phyloP scores from a whole-genome alignment of 2,329 filamentous ascomycete genomes.

The Penicillium hesseltinei region DNA sequence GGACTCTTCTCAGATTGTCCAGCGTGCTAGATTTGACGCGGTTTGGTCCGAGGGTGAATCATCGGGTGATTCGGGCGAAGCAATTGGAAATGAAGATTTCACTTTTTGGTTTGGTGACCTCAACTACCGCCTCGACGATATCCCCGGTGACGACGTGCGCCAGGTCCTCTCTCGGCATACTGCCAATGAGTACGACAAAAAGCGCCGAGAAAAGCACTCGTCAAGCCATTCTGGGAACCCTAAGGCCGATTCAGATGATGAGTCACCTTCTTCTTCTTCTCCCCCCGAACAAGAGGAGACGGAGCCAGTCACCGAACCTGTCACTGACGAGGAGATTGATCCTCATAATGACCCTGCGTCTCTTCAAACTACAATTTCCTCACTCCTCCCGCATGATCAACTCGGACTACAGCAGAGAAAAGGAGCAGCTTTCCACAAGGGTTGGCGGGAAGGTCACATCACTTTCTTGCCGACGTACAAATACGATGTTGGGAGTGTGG shows the following conservation, averaged over 20 bases:
- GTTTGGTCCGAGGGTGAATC: conserved; percentile 62
- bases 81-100: conserved; percentile 87
- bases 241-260: not conserved
- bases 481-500: conserved; percentile 91
- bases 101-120: conserved; percentile 95
- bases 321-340: conserved; percentile 64
- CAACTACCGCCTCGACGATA: conserved; percentile 85
- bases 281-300: conserved; percentile 7
- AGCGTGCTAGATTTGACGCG: conserved; percentile 74
- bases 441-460: conserved; percentile 86
- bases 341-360: conserved; percentile 77
- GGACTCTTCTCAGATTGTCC: conserved; percentile 78
- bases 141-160: conserved; percentile 87
- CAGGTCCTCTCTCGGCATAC: conserved; percentile 80
- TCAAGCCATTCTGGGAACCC: conserved; percentile 4
- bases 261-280: conserved; percentile 5
- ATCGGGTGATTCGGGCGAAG: conserved; percentile 58
- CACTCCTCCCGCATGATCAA: conserved; percentile 86
- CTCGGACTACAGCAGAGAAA: conserved; percentile 69
- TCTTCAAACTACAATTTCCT: conserved; percentile 82
- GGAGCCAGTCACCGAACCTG: conserved; percentile 41
- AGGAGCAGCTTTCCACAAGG: conserved; percentile 82
- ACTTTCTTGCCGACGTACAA: conserved; percentile 94
- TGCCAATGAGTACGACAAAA: conserved; percentile 69
- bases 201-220: conserved; percentile 36